Conservation (phyloP, 495 filamentous ascomycete species). For the Tuber calosporum region DNA sequence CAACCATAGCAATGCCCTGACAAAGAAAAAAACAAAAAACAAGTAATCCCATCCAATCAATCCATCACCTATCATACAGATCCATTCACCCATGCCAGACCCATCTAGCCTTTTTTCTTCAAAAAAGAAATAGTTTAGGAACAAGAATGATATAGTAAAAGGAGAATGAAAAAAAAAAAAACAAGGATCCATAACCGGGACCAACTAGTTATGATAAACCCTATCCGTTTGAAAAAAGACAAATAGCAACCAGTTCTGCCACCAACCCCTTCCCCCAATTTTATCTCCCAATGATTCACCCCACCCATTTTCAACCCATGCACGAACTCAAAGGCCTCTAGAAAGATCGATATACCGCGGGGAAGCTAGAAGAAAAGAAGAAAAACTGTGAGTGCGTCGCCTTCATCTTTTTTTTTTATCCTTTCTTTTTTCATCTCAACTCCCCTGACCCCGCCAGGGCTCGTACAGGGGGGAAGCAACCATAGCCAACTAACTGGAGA, state of each 20-base stretch:
- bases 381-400: not conserved
- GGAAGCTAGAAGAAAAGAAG: conserved; percentile 42
- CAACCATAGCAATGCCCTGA: conserved; percentile 11
- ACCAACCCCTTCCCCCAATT: conserved; percentile 10
- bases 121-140: conserved; percentile 10
- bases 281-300: not conserved
- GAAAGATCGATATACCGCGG: conserved; percentile 56
- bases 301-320: conserved; percentile 8
- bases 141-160: conserved; percentile 4
- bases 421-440: not conserved
- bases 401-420: not conserved
- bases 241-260: not conserved
- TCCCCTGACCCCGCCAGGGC: not conserved
- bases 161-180: conserved; percentile 18
- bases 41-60: not conserved
- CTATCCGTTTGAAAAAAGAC: not conserved
- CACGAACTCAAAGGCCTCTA: conserved; percentile 42
- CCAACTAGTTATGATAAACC: conserved; percentile 32
- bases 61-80: not conserved
- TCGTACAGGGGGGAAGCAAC: not conserved
- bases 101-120: conserved; percentile 28
- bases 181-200: conserved; percentile 39
- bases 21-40: conserved; percentile 14
- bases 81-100: conserved; percentile 31
- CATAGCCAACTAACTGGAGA: conserved; percentile 7